Evolutionary conservation across 495 filamentous ascomycete species (phyloP), one percentile per base, ranked within the genome.

Genomic region (Xylaria bambusicola): DNA sequence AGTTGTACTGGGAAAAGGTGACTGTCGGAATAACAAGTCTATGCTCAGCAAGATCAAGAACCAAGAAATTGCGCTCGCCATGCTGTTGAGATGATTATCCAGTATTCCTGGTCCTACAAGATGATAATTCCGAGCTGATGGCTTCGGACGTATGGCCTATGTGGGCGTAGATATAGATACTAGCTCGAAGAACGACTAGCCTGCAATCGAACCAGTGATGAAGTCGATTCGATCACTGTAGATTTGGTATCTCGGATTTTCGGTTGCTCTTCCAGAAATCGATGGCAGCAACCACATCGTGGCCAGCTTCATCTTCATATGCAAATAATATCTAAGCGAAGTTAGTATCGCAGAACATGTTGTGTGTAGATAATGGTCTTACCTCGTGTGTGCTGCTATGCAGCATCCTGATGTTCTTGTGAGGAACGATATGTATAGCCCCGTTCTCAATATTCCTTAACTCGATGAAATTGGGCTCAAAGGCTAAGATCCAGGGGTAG

Each of bases 401-500:
- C 60, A 99, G 80, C 92, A 97, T 96, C 67, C 95, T 84, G 65
- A 97, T 94, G 64, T 96, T 97, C 78, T 88, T 94, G 58, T 91
- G 91, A 45, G 92, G 96, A 67, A 97, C 86, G 63, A 99, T 97
- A 76, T 96, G 89, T 58, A 97, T 91, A 42, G 90, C 89, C 57
- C 90, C 88, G 18, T 89, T 96, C 68, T 98, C 95, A 63, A 97
- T 90, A 68, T 96, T 87, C 65, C 95, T 80, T 65, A 99, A 90
- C 75, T 99, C 95, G 60, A 99, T 90, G 67, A 99, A 99, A 67
- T 92, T 96, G n/a, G 92, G 88, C 75, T 99, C 95, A 71, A 99
- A 99, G 5, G 95, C 95, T 62, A 99, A 77, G 45, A 99, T 95
- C 80, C 93, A 99, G 55, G 93, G 93, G 68, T 93, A 90, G 36